Percentiles rank a stretch among this genome's conserved stretches.
These are phyloP conservation scores for Neopestalotiopsis rosae DNA, from an alignment of 2,329 filamentous ascomycete genomes.

Conservation along the genomic window DNA sequence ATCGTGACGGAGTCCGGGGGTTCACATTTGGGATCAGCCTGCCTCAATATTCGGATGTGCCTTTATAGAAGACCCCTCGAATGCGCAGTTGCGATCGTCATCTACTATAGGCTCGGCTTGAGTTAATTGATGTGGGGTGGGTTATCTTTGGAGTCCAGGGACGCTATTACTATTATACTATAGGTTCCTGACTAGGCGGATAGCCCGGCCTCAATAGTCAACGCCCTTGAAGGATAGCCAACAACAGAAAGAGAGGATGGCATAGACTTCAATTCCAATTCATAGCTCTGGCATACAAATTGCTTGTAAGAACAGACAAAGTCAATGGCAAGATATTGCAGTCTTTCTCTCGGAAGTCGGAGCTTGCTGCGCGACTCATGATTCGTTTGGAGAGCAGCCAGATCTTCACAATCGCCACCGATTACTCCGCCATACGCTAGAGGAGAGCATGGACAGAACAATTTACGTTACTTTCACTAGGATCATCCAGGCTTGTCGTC, in stretches of 20 bases:
- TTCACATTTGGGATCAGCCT: background rate
- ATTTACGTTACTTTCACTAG: background rate
- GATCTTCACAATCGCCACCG: background rate
- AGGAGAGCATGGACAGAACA: background rate
- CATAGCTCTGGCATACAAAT: background rate
- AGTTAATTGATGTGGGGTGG: background rate
- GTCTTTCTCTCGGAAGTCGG: background rate
- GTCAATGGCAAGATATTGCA: background rate
- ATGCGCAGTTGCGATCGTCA: background rate
- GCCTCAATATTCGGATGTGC: background rate
- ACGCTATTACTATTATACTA: background rate
- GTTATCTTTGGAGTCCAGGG: background rate
- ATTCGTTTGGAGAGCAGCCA: background rate
- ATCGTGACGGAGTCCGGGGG: background rate
- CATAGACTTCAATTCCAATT: background rate
- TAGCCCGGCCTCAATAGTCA: background rate
- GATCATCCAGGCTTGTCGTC: background rate
- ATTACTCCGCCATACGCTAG: background rate
- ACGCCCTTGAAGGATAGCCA: background rate
- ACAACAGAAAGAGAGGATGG: background rate
- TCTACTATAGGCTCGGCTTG: background rate
- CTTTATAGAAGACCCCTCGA: background rate
- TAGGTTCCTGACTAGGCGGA: conserved; percentile 1
- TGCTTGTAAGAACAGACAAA: background rate
- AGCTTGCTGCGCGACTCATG: background rate